A percentile compares a stretch with the other conserved stretches of the same genome.
These are phyloP conservation scores for Plantago coronopus DNA, from an alignment of 305 asterid genomes.

Conservation along the genomic window DNA sequence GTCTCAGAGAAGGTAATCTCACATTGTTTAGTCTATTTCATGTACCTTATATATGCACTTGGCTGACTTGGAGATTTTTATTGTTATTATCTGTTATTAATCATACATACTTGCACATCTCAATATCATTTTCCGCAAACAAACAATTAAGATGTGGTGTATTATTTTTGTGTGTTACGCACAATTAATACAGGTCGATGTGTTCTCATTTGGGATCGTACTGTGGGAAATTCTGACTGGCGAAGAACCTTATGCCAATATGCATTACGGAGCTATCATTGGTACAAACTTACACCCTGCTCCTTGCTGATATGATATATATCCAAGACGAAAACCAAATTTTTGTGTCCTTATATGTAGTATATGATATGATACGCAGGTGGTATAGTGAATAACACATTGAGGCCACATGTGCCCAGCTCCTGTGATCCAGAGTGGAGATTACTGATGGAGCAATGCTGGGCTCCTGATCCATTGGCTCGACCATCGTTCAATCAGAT, in stretches of 20 bases:
- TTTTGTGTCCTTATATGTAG: not conserved
- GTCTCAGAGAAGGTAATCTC: conserved; percentile 80
- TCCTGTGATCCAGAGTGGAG: conserved; percentile 72
- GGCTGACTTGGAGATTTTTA: no score
- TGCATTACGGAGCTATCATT: conserved; percentile 96
- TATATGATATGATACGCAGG: conserved; percentile 39
- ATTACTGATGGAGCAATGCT: conserved; percentile 82
- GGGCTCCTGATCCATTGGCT: conserved; percentile 80
- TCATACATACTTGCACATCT: no score
- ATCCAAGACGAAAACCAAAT: no score
- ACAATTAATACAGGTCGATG: conserved; percentile 64
- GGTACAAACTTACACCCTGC: conserved; percentile 40
- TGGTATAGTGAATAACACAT: conserved; percentile 76
- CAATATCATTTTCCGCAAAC: no score
- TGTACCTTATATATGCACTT: no score
- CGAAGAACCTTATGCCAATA: conserved; percentile 91
- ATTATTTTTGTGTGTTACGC: not conserved
- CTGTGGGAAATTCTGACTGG: conserved; percentile 94
- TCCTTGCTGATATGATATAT: no score
- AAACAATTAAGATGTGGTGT: not conserved
- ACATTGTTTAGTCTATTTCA: not conserved
- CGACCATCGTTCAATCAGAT: conserved; percentile 83
- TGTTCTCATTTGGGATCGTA: conserved; percentile 87
- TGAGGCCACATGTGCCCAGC: conserved; percentile 77
- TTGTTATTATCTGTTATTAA: no score